A percentile compares a stretch with the other conserved stretches of the same genome.
Conservation (phyloP, 345 rosid species). For the Citrus unshiu region DNA sequence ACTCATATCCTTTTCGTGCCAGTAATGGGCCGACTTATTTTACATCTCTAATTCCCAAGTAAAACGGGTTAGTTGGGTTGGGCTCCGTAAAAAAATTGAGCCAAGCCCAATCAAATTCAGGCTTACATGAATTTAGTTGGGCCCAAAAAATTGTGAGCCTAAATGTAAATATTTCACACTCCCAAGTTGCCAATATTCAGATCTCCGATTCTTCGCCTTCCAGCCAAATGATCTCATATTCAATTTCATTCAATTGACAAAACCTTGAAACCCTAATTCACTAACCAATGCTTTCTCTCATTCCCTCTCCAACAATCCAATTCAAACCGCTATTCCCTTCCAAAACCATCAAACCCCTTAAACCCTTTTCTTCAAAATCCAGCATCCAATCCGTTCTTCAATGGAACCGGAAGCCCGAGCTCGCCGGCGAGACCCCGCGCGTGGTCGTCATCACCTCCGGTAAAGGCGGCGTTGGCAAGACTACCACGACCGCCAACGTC, state of each 20-base stretch:
- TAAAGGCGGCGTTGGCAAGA: constrained; percentile 96
- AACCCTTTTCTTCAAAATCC: constrained; percentile 15
- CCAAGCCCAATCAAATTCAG: background rate
- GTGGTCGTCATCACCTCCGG: constrained; percentile 98
- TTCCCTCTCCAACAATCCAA: constrained; percentile 22
- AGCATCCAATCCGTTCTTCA: constrained; percentile 67
- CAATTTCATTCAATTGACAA: background rate
- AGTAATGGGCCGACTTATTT: no score
- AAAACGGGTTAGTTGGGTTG: no score
- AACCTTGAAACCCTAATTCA: background rate
- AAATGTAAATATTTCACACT: background rate
- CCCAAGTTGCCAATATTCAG: background rate
- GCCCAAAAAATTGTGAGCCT: background rate
- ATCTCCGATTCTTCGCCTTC: background rate
- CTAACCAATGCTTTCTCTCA: constrained; percentile 48
- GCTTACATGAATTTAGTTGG: background rate
- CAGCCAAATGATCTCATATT: constrained; percentile 10
- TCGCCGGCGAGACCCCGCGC: constrained; percentile 91
- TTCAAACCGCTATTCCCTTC: constrained; percentile 9
- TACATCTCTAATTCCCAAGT: no score
- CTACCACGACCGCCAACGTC: constrained; percentile 96
- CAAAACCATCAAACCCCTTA: background rate
- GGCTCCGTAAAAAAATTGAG: background rate
- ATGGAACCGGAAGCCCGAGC: constrained; percentile 82
- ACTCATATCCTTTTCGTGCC: no score